Conservation (phyloP, 164 flowering plant genomes). For the Malania oleifera region DNA sequence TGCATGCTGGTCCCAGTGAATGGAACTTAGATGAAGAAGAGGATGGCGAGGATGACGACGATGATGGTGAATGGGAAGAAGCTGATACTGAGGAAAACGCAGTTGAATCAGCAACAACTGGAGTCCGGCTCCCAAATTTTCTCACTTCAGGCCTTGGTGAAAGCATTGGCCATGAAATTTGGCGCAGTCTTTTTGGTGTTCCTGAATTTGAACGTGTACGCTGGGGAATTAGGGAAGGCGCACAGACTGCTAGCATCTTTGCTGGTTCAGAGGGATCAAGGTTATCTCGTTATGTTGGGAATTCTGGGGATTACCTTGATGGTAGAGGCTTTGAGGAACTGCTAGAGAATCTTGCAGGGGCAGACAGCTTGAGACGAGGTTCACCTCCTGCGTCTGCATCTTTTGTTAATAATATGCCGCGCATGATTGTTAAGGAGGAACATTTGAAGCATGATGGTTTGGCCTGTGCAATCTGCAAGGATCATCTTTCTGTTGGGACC, state of each 20-base stretch:
- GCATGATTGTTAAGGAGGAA: conserved; percentile 39
- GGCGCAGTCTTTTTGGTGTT: conserved; percentile 21
- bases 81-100: conserved; percentile 33
- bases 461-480: conserved; percentile 87
- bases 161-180: conserved; percentile 13
- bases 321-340: conserved; percentile 54
- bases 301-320: conserved; percentile 49
- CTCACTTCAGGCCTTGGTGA: conserved; percentile 20
- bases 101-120: conserved; percentile 18
- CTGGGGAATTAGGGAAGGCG: conserved; percentile 33
- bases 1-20: conserved; percentile 64
- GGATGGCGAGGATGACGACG: conserved; percentile 34
- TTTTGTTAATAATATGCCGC: conserved; percentile 55
- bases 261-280: conserved; percentile 29
- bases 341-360: conserved; percentile 53
- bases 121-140: conserved; percentile 17
- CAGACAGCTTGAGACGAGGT: conserved; percentile 56
- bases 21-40: conserved; percentile 70
- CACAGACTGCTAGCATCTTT: conserved; percentile 21
- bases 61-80: conserved; percentile 44
- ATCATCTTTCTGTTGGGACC: conserved; percentile 41
- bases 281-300: conserved; percentile 22
- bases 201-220: conserved; percentile 26
- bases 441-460: conserved; percentile 42
- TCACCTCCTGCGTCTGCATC: conserved; percentile 81